Conservation (phyloP, 1,284 basidiomycete species). For the Crepidotus sp. region DNA sequence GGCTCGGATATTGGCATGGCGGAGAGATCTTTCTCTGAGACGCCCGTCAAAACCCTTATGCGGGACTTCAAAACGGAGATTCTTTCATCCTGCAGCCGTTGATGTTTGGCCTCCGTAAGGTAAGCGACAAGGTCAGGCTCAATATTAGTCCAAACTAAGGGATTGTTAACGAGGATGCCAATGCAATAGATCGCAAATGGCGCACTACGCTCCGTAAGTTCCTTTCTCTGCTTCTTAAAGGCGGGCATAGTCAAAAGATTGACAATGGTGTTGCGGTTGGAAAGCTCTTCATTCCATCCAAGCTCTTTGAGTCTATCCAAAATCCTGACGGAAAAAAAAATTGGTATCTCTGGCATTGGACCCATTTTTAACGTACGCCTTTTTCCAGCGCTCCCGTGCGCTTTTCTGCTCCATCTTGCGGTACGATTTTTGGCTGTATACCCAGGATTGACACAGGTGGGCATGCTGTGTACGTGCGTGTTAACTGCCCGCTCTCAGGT, state of each 20-base stretch:
- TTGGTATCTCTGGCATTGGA: neutral
- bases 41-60: neutral
- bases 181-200: neutral
- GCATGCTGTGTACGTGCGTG: neutral
- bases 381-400: neutral
- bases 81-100: neutral
- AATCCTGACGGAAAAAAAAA: neutral
- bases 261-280: neutral
- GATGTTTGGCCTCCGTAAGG: neutral
- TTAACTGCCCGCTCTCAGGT: too few relatives aligned
- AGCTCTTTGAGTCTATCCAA: neutral
- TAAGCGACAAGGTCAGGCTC: conserved; percentile 1
- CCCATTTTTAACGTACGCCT: neutral
- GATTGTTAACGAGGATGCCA: neutral
- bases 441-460: neutral
- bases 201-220: conserved; percentile 1
- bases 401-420: neutral
- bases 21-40: neutral
- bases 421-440: neutral
- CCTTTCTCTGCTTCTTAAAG: conserved; percentile 2
- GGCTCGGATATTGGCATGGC: conserved; percentile 1
- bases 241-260: neutral
- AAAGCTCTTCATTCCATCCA: conserved; percentile 2
- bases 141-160: conserved; percentile 1
- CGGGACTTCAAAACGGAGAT: neutral